A percentile compares a stretch with the other conserved stretches of the same genome.
Evolutionary conservation across 345 rosid genomes (phyloP).

Genomic region (Gossypium raimondii): DNA sequence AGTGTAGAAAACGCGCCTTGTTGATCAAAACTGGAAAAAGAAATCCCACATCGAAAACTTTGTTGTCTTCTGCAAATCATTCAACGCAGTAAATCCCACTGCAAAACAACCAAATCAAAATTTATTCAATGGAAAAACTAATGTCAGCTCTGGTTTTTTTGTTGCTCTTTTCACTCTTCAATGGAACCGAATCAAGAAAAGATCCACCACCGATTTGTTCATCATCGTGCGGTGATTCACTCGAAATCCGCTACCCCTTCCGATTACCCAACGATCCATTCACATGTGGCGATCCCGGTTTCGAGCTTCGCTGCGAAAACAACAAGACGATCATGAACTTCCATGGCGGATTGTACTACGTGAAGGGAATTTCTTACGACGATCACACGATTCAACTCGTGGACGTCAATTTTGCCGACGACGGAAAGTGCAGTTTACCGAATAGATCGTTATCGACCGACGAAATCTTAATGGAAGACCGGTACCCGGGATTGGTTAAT

Average conservation of each 20-base stretch:
- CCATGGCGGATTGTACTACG: slow-evolving; percentile 27
- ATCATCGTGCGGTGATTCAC: slow-evolving; percentile 39
- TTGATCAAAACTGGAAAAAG: not conserved
- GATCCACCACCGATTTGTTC: slow-evolving; percentile 15
- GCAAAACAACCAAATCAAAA: not conserved
- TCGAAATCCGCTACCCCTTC: slow-evolving; percentile 33
- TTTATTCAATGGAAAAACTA: not conserved
- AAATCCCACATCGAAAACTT: not conserved
- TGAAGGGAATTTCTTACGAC: slow-evolving; percentile 27
- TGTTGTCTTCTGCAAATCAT: not conserved
- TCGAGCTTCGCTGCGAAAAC: slow-evolving; percentile 28
- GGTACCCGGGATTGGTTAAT: not conserved
- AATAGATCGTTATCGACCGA: not conserved
- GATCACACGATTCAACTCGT: slow-evolving; percentile 16
- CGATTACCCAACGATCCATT: slow-evolving; percentile 28
- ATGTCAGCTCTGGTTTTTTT: slow-evolving; percentile 2
- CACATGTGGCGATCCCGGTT: slow-evolving; percentile 25
- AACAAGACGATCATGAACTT: slow-evolving; percentile 25
- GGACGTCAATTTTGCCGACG: slow-evolving; percentile 34
- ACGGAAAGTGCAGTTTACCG: slow-evolving; percentile 30
- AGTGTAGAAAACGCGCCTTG: not conserved
- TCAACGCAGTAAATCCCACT: not conserved
- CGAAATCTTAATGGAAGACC: not conserved
- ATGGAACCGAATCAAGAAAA: slow-evolving; percentile 19
- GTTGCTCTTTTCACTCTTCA: slow-evolving; percentile 7